These are phyloP conservation scores for Metschnikowia shivogae DNA, from an alignment of 805 yeast species.

Conservation along the genomic window DNA sequence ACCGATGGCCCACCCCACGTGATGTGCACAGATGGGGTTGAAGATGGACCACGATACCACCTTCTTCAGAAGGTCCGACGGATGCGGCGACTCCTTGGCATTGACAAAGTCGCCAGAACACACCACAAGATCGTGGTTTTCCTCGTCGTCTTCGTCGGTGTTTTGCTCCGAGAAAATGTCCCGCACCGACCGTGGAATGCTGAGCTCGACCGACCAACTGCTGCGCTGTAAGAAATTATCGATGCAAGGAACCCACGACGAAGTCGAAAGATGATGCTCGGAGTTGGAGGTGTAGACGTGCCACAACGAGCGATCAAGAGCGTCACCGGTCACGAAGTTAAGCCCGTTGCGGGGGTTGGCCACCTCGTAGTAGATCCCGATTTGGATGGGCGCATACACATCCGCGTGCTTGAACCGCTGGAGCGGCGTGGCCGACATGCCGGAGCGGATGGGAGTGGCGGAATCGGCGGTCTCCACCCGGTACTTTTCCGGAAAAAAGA, in stretches of 20 bases:
- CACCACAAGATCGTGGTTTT: slow-evolving; percentile 51
- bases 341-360: slow-evolving; percentile 71
- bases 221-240: slow-evolving; percentile 84
- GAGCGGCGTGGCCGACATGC: slow-evolving; percentile 31
- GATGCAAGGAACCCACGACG: slow-evolving; percentile 97
- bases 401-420: slow-evolving; percentile 33
- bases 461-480: slow-evolving; percentile 57
- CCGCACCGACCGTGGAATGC: slow-evolving; percentile 73
- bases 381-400: slow-evolving; percentile 63
- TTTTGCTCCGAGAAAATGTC: slow-evolving; percentile 43
- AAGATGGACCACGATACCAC: slow-evolving; percentile 67
- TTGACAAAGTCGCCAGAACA: slow-evolving; percentile 69
- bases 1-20: slow-evolving; percentile 92
- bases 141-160: slow-evolving; percentile 37
- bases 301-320: slow-evolving; percentile 55
- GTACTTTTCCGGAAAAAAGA: slow-evolving; percentile 62
- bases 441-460: slow-evolving; percentile 17
- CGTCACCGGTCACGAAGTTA: slow-evolving; percentile 61
- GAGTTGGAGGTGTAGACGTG: slow-evolving; percentile 83
- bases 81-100: slow-evolving; percentile 68
- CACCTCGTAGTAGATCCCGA: slow-evolving; percentile 64
- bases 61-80: slow-evolving; percentile 70
- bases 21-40: slow-evolving; percentile 89
- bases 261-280: slow-evolving; percentile 73
- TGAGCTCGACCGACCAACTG: slow-evolving; percentile 89